These are phyloP conservation scores for Arctium lappa DNA, from an alignment of 129 eudicot species.

Conservation along the genomic window DNA sequence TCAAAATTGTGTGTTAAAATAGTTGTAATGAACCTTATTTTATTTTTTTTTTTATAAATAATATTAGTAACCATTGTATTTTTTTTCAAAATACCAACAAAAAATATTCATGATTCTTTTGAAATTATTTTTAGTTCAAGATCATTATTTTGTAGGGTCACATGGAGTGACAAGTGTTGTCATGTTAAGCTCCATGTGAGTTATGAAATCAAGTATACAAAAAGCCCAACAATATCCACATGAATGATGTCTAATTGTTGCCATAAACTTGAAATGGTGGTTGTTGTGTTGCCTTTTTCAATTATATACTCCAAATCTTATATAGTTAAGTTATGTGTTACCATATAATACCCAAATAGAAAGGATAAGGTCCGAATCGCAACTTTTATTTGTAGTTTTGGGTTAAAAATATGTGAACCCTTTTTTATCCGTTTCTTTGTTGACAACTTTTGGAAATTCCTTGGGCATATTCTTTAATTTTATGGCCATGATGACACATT, in stretches of 20 bases:
- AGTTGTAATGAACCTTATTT: background rate
- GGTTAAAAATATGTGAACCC: background rate
- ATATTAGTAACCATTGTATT: background rate
- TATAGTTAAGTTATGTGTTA: background rate
- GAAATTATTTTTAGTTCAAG: background rate
- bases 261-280: conserved; percentile 28
- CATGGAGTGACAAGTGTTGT: conserved; percentile 17
- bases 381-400: background rate
- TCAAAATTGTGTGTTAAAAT: no score
- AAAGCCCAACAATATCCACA: conserved; percentile 31
- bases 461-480: conserved; percentile 9
- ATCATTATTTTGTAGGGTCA: background rate
- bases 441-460: conserved; percentile 22
- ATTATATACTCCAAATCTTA: conserved; percentile 5
- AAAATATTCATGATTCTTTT: background rate
- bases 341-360: background rate
- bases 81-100: background rate
- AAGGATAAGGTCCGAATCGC: background rate
- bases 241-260: conserved; percentile 28
- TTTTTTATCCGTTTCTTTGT: conserved; percentile 19
- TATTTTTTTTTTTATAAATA: background rate
- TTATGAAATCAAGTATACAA: conserved; percentile 19
- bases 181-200: conserved; percentile 20
- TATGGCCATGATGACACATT: conserved; percentile 13
- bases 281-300: conserved; percentile 3